Percentiles rank a stretch among this genome's conserved stretches.
phyloP scores from a whole-genome alignment of 495 filamentous ascomycete species.

The Aspergillus indologenus region DNA sequence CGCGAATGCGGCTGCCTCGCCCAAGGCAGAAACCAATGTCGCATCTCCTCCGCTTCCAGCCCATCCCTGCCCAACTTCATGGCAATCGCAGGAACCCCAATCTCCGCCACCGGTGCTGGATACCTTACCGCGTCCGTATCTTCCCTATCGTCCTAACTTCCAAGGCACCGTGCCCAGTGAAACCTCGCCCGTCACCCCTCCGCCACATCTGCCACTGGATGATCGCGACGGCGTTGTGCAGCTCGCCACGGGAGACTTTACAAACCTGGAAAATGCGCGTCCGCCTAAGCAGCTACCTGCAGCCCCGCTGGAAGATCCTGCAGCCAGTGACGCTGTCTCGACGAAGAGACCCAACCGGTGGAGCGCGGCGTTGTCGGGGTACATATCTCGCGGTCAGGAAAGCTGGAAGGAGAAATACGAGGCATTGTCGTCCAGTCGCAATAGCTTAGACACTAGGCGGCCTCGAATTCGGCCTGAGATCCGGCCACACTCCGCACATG shows the following conservation, averaged over 20 bases:
- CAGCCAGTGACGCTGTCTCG: constrained; percentile 10
- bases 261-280: constrained; percentile 5
- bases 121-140: constrained; percentile 4
- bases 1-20: neutral
- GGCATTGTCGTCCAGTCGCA: constrained; percentile 22
- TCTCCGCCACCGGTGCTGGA: neutral
- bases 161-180: neutral
- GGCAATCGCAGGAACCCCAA: constrained; percentile 17
- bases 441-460: constrained; percentile 36
- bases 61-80: constrained; percentile 10
- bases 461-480: constrained; percentile 33
- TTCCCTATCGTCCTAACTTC: constrained; percentile 16
- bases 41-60: constrained; percentile 18
- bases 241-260: neutral
- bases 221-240: constrained; percentile 2
- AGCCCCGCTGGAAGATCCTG: constrained; percentile 29
- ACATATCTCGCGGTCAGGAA: constrained; percentile 24
- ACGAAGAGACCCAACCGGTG: constrained; percentile 29
- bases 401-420: constrained; percentile 27
- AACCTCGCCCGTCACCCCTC: neutral
- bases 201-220: neutral
- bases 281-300: constrained; percentile 30
- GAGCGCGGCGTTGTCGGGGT: constrained; percentile 30
- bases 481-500: constrained; percentile 32
- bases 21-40: constrained; percentile 10